phyloP scores from a whole-genome alignment of 345 rosid genomes.

The Eucalyptus marginata region DNA sequence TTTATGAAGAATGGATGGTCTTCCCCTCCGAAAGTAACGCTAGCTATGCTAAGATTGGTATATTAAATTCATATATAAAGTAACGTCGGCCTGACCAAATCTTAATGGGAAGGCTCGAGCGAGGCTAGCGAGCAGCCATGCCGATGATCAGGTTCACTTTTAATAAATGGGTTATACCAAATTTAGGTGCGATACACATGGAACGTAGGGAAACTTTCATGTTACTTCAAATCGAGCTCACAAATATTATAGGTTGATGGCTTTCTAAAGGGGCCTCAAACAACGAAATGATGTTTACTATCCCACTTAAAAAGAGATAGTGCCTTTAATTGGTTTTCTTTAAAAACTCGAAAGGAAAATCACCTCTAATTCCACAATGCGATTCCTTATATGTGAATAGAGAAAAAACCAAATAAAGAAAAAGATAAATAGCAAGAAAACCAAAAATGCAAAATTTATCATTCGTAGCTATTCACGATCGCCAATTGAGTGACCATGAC shows the following conservation, averaged over 20 bases:
- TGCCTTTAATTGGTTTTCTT: background rate
- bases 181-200: background rate
- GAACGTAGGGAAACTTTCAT: background rate
- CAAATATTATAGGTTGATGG: background rate
- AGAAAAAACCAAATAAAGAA: background rate
- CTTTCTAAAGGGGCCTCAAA: background rate
- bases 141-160: background rate
- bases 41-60: background rate
- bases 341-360: background rate
- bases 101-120: background rate
- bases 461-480: background rate
- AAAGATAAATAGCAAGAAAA: background rate
- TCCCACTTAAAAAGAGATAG: background rate
- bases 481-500: background rate
- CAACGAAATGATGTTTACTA: background rate
- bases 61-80: background rate
- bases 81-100: background rate
- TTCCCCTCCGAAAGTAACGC: background rate
- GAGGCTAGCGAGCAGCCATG: background rate
- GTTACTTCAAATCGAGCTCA: background rate
- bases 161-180: background rate
- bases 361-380: background rate
- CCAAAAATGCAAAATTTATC: background rate
- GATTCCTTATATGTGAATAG: background rate
- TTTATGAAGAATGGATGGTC: background rate